phyloP scores from a whole-genome alignment of 495 filamentous ascomycete genomes.

The Umbilicaria muhlenbergii region DNA sequence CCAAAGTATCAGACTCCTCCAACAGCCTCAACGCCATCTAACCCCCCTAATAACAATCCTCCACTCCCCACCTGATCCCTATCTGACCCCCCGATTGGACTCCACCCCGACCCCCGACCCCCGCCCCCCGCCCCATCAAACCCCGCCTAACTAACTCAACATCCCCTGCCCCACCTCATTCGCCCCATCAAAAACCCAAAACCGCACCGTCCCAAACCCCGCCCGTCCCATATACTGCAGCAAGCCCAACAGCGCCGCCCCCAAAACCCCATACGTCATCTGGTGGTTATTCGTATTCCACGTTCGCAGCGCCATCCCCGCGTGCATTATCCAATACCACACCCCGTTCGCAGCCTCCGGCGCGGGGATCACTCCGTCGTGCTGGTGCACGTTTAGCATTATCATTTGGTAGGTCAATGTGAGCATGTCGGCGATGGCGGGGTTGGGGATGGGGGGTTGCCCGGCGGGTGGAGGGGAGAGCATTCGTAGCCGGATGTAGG shows the following conservation, averaged over 20 bases:
- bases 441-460: constrained; percentile 12
- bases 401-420: too few species aligned
- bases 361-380: too few species aligned
- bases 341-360: too few species aligned
- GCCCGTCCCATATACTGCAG: constrained; percentile 39
- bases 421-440: too few species aligned
- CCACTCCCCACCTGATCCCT: constrained; percentile 32
- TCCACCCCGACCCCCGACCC: constrained; percentile 37
- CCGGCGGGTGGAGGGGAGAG: neutral
- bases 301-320: constrained; percentile 1
- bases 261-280: constrained; percentile 43
- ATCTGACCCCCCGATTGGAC: constrained; percentile 42
- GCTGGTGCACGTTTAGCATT: too few species aligned
- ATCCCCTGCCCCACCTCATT: too few species aligned
- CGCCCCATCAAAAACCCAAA: too few species aligned
- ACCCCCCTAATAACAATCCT: constrained; percentile 15
- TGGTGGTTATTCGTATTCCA: constrained; percentile 27
- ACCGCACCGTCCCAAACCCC: constrained; percentile 15
- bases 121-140: constrained; percentile 42
- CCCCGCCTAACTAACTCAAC: too few species aligned
- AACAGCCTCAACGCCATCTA: too few species aligned
- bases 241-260: constrained; percentile 41
- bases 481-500: constrained; percentile 1
- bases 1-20: too few species aligned
- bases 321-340: too few species aligned